Base-by-base conservation (phyloP, 75 land plant genomes). In the Pinus tabuliformis region DNA sequence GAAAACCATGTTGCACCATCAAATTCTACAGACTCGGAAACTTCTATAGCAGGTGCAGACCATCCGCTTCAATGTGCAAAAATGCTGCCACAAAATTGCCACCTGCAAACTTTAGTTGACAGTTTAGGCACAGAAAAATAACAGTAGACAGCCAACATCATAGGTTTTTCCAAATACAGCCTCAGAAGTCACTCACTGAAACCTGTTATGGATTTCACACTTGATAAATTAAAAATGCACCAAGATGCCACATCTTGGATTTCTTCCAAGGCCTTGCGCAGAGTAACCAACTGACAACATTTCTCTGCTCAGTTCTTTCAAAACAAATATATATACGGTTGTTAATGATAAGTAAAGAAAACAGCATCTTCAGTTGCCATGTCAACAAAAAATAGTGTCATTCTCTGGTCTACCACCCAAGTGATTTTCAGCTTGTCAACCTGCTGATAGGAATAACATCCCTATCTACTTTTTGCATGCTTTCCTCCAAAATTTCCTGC, bases 11-110 rank as follows among this genome's bases (percentile, higher is more conserved):
- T n/a, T 73, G 74, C 20, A 24, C 33, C 74, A 73, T 56, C 56
- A 73, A 7, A 73, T 73, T 49, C 58, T 28, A 24, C 58, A 15
- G 49, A 28, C 58, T 22, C 39, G 39, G n/a, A 26, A 73, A 56
- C 58, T 73, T 73, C 58, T 73, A 56, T 21, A 73, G 54, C 74
- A 26, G 33, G 15, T 73, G 74, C 74, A 73, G 74, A 73, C 58
- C 30, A 73, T 24, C 28, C 37, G 54, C 58, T 54, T 18, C 22
- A 54, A 71, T 13, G 21, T 73, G 74, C 36, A 73, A 54, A 73
- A 73, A 24, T 21, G 37, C 74, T 56, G 54, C 33, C 74, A 6
- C 74, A 73, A 73, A 73, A 73, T 73, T 73, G 74, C 74, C 56
- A 73, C 58, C 74, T 49, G 74, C 74, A 73, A 73, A 54, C 58